Base-by-base conservation (phyloP, 1,139 yeast species). In the Suhomyces taliae region DNA sequence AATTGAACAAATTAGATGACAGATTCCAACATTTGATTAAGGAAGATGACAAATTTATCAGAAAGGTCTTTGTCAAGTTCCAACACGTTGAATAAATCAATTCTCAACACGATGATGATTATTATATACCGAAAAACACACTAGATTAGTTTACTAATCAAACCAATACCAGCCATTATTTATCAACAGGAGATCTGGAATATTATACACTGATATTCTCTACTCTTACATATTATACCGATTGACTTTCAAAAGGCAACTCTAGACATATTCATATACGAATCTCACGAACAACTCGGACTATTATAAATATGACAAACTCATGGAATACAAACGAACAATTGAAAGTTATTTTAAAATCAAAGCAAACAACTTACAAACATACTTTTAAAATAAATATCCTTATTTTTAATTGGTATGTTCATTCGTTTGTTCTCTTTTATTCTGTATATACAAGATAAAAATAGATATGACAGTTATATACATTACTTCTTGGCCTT, bases 11-110 rank as follows among this genome's bases (percentile, higher is more conserved):
- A 8, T 53, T 70, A 31, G 76, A 73, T 47, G 46, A 53, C 26
- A 54, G 56, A 29, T 54, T 73, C 41, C 52, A 53, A 12, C 46
- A 52, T 6, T 57, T 62, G 43, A 62, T 73, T 24, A 66, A 60
- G 43, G 27, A 39, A 26, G 67, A 66, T 41, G 75, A 72, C 48
- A 64, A 64, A 47, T 73, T 69, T 51, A 62, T 71, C 24, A 61
- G 72, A 45, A 70, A 70, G 44, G 64, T 73, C 3, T 66, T 60
- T 41, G 51, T 64, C 27, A 50, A 48, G 43, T 64, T 61, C 51
- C 52, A 59, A 45, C 53, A 46, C 19, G 15, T 36, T 34, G 26
- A 14, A 43, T 14, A 26, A 12, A 37, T 14, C 33, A 8, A 32
- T 40, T 11, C 7, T 9, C 15, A 34, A 34, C 15, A 19, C 6